phyloP scores from a whole-genome alignment of 139 green algal species.

The Picocystis salinarum region DNA sequence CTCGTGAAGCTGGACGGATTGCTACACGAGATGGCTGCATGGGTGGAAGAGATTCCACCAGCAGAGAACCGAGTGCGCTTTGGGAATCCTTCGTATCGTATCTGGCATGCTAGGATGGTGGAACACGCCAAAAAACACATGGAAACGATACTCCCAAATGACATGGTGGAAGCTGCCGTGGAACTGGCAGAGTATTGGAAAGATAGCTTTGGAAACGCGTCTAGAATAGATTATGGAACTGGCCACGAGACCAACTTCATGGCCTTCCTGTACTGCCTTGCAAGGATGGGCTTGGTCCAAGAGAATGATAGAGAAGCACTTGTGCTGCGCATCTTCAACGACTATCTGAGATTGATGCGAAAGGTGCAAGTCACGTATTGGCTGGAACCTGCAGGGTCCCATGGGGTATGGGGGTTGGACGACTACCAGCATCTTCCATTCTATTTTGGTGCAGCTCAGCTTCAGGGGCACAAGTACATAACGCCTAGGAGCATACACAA shows the following conservation, averaged over 20 bases:
- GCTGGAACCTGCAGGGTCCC: conserved; percentile 84
- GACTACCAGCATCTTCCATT: conserved; percentile 98
- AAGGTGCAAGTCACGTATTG: conserved; percentile 83
- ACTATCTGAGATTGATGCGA: conserved; percentile 81
- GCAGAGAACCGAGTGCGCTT: conserved; percentile 56
- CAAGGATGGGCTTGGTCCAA: conserved; percentile 47
- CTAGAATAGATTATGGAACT: conserved; percentile 92
- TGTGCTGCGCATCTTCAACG: conserved; percentile 26
- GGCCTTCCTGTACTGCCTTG: conserved; percentile 77
- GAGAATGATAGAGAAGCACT: conserved; percentile 20
- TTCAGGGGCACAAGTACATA: conserved; percentile 55
- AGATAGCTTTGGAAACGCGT: conserved; percentile 80
- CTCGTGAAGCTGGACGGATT: conserved; percentile 18
- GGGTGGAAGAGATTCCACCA: conserved; percentile 68
- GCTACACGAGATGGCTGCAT: conserved; percentile 34
- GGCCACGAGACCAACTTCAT: conserved; percentile 85
- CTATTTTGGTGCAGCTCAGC: conserved; percentile 50
- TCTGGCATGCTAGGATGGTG: conserved; percentile 38
- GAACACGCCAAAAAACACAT: conserved; percentile 8
- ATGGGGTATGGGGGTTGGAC: conserved; percentile 94
- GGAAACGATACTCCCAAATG: conserved; percentile 4
- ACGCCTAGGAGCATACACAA: conserved; percentile 61
- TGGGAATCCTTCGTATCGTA: conserved; percentile 78
- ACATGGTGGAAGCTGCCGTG: conserved; percentile 11
- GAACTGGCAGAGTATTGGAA: conserved; percentile 71